These are phyloP conservation scores for Suhomyces vadensis DNA, from an alignment of 805 yeast genomes.

Conservation along the genomic window DNA sequence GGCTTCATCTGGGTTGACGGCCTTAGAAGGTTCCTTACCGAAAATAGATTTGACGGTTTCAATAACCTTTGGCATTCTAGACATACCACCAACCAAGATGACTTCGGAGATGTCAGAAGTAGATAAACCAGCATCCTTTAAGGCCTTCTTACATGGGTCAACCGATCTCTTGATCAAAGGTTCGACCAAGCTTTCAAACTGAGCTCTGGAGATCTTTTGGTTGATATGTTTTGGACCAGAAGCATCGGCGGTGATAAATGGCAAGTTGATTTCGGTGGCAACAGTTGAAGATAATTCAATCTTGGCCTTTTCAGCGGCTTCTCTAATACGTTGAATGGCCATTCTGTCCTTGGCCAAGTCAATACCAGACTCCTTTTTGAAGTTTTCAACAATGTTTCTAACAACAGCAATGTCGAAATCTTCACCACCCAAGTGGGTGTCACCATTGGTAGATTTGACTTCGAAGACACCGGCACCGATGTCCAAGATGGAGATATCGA, in stretches of 20 bases:
- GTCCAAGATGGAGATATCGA: conserved; percentile 94
- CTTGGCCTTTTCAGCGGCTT: conserved; percentile 89
- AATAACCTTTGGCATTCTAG: conserved; percentile 86
- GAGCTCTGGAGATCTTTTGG: conserved; percentile 65
- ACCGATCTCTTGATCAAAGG: conserved; percentile 71
- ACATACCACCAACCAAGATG: conserved; percentile 88
- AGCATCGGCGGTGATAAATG: conserved; percentile 86
- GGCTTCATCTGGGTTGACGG: conserved; percentile 94
- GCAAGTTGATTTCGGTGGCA: conserved; percentile 73
- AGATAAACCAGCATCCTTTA: conserved; percentile 73
- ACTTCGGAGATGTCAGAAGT: conserved; percentile 74
- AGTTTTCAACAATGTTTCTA: conserved; percentile 76
- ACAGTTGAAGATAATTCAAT: conserved; percentile 77
- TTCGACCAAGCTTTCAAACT: conserved; percentile 66
- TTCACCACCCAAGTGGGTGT: conserved; percentile 91
- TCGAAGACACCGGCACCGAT: conserved; percentile 97
- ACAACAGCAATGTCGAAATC: conserved; percentile 87
- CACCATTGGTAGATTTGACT: conserved; percentile 97
- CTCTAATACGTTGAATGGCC: conserved; percentile 85
- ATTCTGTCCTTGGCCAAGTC: conserved; percentile 65
- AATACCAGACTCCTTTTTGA: conserved; percentile 72
- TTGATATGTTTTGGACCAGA: conserved; percentile 78
- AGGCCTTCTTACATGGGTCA: conserved; percentile 77
- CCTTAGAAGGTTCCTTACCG: conserved; percentile 81
- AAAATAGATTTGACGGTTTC: conserved; percentile 75